Conservation (phyloP, 495 filamentous ascomycete species). For the Pyrenula massariospora region DNA sequence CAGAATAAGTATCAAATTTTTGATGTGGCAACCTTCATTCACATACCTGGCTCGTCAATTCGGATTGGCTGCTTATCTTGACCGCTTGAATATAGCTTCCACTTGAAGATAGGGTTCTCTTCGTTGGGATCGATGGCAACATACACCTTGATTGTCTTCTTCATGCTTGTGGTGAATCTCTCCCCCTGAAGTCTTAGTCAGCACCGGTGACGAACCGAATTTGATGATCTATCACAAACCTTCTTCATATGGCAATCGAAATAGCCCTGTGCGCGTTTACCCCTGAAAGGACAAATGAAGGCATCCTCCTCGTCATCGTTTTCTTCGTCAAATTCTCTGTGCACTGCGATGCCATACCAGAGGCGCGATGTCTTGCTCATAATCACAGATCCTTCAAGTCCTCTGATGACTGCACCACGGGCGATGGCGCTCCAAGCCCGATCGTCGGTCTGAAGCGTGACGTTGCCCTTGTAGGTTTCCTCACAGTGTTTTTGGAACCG, state of each 20-base stretch:
- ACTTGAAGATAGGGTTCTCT: neutral
- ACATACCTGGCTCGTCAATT: neutral
- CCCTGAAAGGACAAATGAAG: neutral
- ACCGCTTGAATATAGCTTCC: neutral
- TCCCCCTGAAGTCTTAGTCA: neutral
- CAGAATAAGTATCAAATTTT: neutral
- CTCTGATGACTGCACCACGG: conserved; percentile 52
- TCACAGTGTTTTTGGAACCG: conserved; percentile 21
- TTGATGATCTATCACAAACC: neutral
- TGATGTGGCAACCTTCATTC: neutral
- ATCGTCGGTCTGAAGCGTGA: conserved; percentile 13
- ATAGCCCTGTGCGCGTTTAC: conserved; percentile 1
- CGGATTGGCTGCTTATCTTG: neutral
- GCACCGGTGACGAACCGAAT: neutral
- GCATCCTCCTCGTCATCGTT: neutral
- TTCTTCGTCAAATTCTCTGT: neutral
- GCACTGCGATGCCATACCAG: conserved; percentile 47
- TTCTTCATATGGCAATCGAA: neutral
- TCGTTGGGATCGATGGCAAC: neutral
- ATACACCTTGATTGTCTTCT: neutral
- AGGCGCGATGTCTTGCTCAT: conserved; percentile 52
- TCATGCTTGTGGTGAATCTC: neutral
- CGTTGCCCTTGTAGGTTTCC: neutral
- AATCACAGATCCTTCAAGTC: conserved; percentile 61
- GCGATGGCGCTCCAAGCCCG: conserved; percentile 68